Base-by-base conservation (phyloP, 257 asterid species). In the Capsicum chinense region DNA sequence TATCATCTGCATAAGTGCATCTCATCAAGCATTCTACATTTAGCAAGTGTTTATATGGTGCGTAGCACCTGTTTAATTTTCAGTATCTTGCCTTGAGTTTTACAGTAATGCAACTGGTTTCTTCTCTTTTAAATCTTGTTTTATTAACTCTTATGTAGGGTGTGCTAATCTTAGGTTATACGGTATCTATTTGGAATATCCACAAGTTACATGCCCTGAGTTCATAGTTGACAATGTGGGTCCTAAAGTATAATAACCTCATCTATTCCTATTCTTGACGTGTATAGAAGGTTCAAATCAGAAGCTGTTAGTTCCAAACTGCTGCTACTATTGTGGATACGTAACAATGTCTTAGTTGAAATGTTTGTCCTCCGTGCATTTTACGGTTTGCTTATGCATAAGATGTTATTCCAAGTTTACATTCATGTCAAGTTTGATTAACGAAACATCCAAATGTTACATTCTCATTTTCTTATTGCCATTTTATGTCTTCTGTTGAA, bases 381-480 rank as follows among this genome's bases (percentile, higher is more conserved):
- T 2, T 48, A 19, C 19, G 11, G 10, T 74, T 74, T 50, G 7
- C 80, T 74, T 14, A 50, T 21, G 21, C 44, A 50, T 74, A 50
- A 74, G 60, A 74, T 74, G 80, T 50, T 48, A 50, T 50, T 74
- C 60, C 60, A 74, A 74, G 19, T 50, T 7, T 76, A 76, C 63
- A 50, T 52, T 52, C 48, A 14, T 4, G 26, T 3, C 9, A 52
- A 76, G 81, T 52, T 76, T 52, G 81, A 52, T 26, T 76, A 7
- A 52, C 81, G 54, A 13, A 47, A 76, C 48, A 14, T 52, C 42
- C 13, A 50, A 54, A 76, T 26, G 48, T 15, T 76, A 26, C 63
- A 3, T 86, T 74, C 52, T 80, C 69, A 52, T 84, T 54, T 83
- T 73, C 83, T 89, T 89, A 89, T 86, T 84, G 80, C 82, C 82